A percentile compares a stretch with the other conserved stretches of the same genome.
Evolutionary conservation across 2,329 filamentous ascomycete genomes (phyloP).

Genomic region (Coniella lustricola): DNA sequence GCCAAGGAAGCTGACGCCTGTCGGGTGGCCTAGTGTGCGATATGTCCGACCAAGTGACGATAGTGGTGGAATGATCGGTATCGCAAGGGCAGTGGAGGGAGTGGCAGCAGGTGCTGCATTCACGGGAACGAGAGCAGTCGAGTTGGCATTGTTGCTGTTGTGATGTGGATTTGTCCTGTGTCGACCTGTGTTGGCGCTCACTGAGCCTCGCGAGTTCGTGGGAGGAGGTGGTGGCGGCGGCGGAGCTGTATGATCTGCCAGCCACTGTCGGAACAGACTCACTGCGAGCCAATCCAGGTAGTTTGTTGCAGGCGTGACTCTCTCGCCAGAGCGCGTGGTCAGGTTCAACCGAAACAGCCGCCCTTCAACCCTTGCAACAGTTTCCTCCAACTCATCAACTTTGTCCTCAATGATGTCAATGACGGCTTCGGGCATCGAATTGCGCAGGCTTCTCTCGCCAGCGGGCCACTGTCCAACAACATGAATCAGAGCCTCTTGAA

Average conservation of each 20-base stretch:
- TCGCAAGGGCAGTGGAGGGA: background rate
- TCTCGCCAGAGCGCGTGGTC: slow-evolving; percentile 71
- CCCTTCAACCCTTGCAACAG: slow-evolving; percentile 70
- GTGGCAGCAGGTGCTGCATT: background rate
- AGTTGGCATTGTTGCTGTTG: slow-evolving; percentile 19
- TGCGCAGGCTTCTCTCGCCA: slow-evolving; percentile 68
- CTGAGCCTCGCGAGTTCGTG: slow-evolving; percentile 17
- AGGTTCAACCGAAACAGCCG: slow-evolving; percentile 76
- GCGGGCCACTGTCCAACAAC: slow-evolving; percentile 91
- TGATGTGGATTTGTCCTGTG: slow-evolving; percentile 12
- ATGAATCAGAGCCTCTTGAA: slow-evolving; percentile 82
- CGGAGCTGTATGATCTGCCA: slow-evolving; percentile 81
- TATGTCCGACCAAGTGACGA: slow-evolving; percentile 66
- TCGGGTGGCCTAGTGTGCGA: slow-evolving; percentile 62
- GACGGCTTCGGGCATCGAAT: slow-evolving; percentile 65
- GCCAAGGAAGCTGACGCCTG: slow-evolving; percentile 57
- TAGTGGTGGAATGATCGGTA: slow-evolving; percentile 35
- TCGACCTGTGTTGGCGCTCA: slow-evolving; percentile 12
- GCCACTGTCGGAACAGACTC: slow-evolving; percentile 83
- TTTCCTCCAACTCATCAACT: slow-evolving; percentile 82
- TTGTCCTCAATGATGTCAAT: slow-evolving; percentile 92
- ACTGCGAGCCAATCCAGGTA: slow-evolving; percentile 89
- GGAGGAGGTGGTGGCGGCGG: slow-evolving; percentile 43
- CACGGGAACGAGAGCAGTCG: slow-evolving; percentile 2
- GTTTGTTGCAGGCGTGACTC: slow-evolving; percentile 69